These are phyloP conservation scores for Zygosaccharomyces lentus DNA, from an alignment of 805 yeast genomes.

Conservation along the genomic window DNA sequence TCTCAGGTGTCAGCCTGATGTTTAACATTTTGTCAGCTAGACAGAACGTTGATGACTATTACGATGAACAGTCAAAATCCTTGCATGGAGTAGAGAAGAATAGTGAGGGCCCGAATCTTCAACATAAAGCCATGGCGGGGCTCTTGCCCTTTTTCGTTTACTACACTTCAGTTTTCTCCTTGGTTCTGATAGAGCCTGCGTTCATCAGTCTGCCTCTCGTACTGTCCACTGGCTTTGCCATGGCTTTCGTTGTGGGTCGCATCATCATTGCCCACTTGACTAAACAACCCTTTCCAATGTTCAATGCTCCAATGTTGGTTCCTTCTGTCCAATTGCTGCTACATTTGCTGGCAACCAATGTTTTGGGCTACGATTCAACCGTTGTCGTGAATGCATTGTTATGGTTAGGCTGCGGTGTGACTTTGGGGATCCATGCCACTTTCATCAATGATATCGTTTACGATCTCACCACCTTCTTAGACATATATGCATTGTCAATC, in stretches of 20 bases:
- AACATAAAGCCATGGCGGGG: conserved; percentile 45
- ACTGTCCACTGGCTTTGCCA: conserved; percentile 64
- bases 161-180: conserved; percentile 44
- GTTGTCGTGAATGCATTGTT: conserved; percentile 48
- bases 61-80: conserved; percentile 35
- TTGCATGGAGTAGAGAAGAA: conserved; percentile 20
- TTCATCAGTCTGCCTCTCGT: conserved; percentile 53
- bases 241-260: conserved; percentile 87
- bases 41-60: conserved; percentile 50
- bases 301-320: conserved; percentile 65
- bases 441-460: conserved; percentile 74
- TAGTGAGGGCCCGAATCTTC: conserved; percentile 14
- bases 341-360: conserved; percentile 24
- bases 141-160: conserved; percentile 64
- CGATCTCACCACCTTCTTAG: conserved; percentile 74
- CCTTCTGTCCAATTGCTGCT: conserved; percentile 48
- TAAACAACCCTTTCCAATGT: conserved; percentile 66
- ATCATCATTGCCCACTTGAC: conserved; percentile 86
- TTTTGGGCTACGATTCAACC: conserved; percentile 35
- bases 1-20: conserved; percentile 52
- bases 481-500: conserved; percentile 79
- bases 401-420: conserved; percentile 63
- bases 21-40: conserved; percentile 69
- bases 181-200: conserved; percentile 49
- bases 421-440: conserved; percentile 63